Evolutionary conservation across 179 eudicot genomes (phyloP), one percentile per base, ranked within the genome.

Genomic region (Drosera spatulata): DNA sequence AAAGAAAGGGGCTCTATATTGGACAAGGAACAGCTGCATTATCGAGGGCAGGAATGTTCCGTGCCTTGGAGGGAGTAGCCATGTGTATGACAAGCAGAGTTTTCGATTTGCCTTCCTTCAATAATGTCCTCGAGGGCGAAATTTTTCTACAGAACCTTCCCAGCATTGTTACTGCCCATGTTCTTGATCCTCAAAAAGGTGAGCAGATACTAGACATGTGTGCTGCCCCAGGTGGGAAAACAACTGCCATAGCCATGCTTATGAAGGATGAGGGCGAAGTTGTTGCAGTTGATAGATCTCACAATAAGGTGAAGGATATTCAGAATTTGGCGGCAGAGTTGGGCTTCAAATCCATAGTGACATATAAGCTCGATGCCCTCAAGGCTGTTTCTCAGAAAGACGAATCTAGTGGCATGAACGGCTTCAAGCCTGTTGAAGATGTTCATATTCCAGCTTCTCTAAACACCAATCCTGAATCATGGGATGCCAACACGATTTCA

Each of bases 161-260:
- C 1, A 93, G 99, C 82, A 89, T 93, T 51, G 64, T 93, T 44
- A 71, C 88, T 56, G 99, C 93, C n/a, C 96, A 86, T 78, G 90
- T 74, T 58, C 77, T 93, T 63, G 96, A 93, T 68, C 96, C 99
- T 76, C 96, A 84, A 66, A 79, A 73, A 63, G 96, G 96, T 53
- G 99, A 93, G 69, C 75, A 75, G 69, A 72, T 93, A 70, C 69
- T 93, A 58, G 99, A 93, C 64, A 84, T 93, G 99, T 93, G 99
- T 63, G 80, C 99, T 6, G 99, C 99, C 58, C 99, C 96, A 6
- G 99, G 99, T 46, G 99, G 99, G 64, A 93, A 93, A 78, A 89
- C 99, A 14, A 93, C 99, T 50, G 96, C 96, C 12, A 83, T 93
- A 61, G 96, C 96, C 14, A 82, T 86, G 71, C 95, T 86, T 50